Evolutionary conservation across 2,329 filamentous ascomycete genomes (phyloP), one percentile per base, ranked within the genome.

Genomic region (Penicillium sp.): DNA sequence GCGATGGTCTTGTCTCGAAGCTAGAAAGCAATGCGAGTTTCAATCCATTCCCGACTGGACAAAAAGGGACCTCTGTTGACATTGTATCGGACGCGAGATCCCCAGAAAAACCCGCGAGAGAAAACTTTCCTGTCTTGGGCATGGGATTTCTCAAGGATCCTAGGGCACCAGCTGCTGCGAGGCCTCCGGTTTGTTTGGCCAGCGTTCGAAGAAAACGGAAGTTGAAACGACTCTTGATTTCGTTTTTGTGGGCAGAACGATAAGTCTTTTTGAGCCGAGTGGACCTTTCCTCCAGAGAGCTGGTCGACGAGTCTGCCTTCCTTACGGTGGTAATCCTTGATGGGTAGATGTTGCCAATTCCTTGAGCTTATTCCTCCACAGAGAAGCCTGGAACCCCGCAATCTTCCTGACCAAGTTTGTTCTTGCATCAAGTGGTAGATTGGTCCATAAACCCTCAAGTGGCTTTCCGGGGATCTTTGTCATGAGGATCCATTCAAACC

Each of bases 401-500:
- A 58, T 21, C 28, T 54, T 4, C 40, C 13, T 18, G 54, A 52
- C 39, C 34, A 37, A 37, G 5, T 16, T 19, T 11, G 34, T 18
- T n/a, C 18, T 37, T 8, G 5, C n/a, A 18, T 7, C 16, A 4
- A 37, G 3, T 4, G n/a, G 5, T 19, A 37, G 16, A 9, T 19
- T 19, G 7, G 3, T 14, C 46, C 46, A 58, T 2, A 36, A 3
- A 2, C 62, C 49, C 13, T 19, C 11, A 11, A 54, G 42, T 10
- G 47, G 47, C n/a, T 29, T 54, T 33, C 54, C 51, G 7, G 56
- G 37, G 45, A 56, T 21, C 54, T 52, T 52, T 4, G 47, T 54
- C 56, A 59, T 56, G 16, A 54, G 5, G 2, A 59, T 59, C 56
- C 54, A 59, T 59, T 60, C 62, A 51, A 64, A 60, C 48, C 55